These are phyloP conservation scores for Pleurozium schreberi DNA, from an alignment of 225 moss, liverwort and hornwort genomes.

Conservation along the genomic window DNA sequence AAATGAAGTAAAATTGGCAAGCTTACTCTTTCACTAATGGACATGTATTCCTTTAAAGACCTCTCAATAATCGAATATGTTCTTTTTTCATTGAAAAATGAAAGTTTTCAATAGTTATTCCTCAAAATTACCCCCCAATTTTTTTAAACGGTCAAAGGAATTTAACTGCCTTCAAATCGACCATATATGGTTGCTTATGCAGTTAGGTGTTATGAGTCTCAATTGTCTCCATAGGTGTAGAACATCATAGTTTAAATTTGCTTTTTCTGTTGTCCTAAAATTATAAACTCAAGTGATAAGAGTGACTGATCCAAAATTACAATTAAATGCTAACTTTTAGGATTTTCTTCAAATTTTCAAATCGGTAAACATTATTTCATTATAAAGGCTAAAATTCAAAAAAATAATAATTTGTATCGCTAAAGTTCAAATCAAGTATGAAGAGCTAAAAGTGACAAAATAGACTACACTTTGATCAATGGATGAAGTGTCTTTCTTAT, in stretches of 20 bases:
- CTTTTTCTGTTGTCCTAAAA: accelerated
- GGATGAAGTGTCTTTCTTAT: neutral
- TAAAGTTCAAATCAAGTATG: neutral
- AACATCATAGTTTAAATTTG: neutral
- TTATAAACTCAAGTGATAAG: neutral
- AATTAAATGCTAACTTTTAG: neutral
- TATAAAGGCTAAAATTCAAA: neutral
- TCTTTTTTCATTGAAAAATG: too few relatives aligned
- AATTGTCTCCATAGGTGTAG: neutral
- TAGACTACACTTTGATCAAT: neutral
- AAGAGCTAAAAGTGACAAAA: neutral
- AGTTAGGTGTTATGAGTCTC: too few relatives aligned
- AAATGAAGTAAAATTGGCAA: too few relatives aligned
- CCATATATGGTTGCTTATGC: too few relatives aligned
- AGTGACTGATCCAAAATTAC: neutral
- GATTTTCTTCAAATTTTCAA: neutral
- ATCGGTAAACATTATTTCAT: neutral
- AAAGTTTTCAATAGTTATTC: too few relatives aligned
- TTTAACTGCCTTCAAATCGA: too few relatives aligned
- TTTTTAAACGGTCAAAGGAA: too few relatives aligned
- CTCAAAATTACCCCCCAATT: too few relatives aligned
- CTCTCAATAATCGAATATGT: too few relatives aligned
- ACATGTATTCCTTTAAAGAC: too few relatives aligned
- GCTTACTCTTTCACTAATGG: too few relatives aligned
- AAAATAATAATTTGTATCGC: neutral